Evolutionary conservation across 1,284 basidiomycete species (phyloP).

Genomic region (Cutaneotrichosporon mucoides): DNA sequence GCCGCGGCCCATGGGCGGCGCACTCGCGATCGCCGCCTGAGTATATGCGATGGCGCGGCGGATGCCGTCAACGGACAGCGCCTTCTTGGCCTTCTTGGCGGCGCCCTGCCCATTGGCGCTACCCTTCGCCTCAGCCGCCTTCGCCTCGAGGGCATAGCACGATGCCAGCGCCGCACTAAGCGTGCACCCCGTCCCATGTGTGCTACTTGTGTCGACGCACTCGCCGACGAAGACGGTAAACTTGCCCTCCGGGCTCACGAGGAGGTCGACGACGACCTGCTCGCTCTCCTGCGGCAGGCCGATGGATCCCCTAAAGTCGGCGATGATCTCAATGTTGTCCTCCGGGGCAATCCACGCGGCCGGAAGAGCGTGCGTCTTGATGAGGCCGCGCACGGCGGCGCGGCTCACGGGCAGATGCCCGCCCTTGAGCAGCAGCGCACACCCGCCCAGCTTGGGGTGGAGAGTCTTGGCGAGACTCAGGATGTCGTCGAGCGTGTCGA

Average conservation of each 20-base stretch:
- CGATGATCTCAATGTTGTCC: constrained; percentile 23
- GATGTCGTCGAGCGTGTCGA: constrained; percentile 59
- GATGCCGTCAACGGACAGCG: constrained; percentile 58
- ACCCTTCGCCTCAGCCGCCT: not conserved
- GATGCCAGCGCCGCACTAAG: constrained; percentile 77
- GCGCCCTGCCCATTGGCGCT: no score
- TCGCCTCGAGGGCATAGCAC: constrained; percentile 16
- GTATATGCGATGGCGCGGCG: constrained; percentile 65
- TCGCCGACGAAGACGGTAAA: constrained; percentile 62
- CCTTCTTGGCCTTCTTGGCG: not conserved
- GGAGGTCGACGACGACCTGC: constrained; percentile 70
- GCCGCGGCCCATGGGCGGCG: constrained; percentile 68
- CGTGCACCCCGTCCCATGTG: constrained; percentile 94
- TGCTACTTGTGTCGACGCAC: constrained; percentile 64
- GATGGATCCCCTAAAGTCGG: constrained; percentile 16
- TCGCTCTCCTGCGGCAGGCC: not conserved
- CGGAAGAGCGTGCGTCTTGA: constrained; percentile 5
- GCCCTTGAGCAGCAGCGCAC: constrained; percentile 75
- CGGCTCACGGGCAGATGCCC: constrained; percentile 64
- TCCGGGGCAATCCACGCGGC: constrained; percentile 16
- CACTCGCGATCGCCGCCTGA: constrained; percentile 68
- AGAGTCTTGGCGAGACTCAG: constrained; percentile 59
- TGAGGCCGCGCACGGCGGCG: constrained; percentile 50
- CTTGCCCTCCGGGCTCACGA: constrained; percentile 52
- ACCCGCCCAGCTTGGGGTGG: constrained; percentile 54